A percentile compares a stretch with the other conserved stretches of the same genome.
These are phyloP conservation scores for Rhizopogon salebrosus DNA, from an alignment of 768 basidiomycete species.

Conservation along the genomic window DNA sequence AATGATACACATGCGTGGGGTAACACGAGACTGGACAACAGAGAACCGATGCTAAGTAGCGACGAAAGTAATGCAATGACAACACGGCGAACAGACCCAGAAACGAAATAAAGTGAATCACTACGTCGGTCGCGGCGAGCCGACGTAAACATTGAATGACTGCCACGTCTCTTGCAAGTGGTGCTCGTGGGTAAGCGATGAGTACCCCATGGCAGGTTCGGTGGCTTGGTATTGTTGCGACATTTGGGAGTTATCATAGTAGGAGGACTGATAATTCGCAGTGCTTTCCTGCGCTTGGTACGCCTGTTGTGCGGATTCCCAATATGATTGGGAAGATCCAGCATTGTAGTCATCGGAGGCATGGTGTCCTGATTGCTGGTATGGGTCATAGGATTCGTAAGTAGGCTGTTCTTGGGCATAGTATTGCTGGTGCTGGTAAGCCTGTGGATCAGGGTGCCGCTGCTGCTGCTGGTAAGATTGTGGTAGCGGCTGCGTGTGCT, in stretches of 20 bases:
- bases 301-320: slow-evolving; percentile 6
- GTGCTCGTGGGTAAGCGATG: slow-evolving; percentile 41
- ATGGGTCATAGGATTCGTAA: background rate
- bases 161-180: slow-evolving; percentile 67
- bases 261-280: slow-evolving; percentile 4
- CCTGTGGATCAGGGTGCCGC: slow-evolving; percentile 7
- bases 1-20: background rate
- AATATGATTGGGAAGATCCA: slow-evolving; percentile 7
- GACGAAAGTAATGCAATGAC: slow-evolving; percentile 7
- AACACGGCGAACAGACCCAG: background rate
- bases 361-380: slow-evolving; percentile 6
- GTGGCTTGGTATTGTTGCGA: slow-evolving; percentile 14
- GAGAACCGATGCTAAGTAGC: background rate
- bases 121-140: slow-evolving; percentile 12
- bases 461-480: slow-evolving; percentile 18
- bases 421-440: slow-evolving; percentile 3
- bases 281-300: slow-evolving; percentile 1
- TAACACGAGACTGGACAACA: background rate
- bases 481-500: slow-evolving; percentile 9
- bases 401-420: slow-evolving; percentile 7
- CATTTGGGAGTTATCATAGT: slow-evolving; percentile 1
- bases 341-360: background rate
- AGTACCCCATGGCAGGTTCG: slow-evolving; percentile 34
- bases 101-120: background rate
- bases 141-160: slow-evolving; percentile 57